phyloP scores from a whole-genome alignment of 2,329 filamentous ascomycete genomes.

The Coniochaeta hoffmannii region DNA sequence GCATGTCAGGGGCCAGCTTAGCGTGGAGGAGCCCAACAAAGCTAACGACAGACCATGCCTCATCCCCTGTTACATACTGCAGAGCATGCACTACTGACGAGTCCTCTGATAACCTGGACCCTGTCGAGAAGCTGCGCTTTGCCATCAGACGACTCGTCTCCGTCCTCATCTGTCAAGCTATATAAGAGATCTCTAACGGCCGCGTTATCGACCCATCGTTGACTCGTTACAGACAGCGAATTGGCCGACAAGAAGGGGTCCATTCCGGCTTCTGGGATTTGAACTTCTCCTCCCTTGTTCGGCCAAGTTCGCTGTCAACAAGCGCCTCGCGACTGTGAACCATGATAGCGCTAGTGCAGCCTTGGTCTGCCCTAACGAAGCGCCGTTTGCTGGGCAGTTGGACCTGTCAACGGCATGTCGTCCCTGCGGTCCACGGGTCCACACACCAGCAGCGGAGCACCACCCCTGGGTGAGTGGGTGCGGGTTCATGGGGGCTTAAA shows the following conservation, averaged over 20 bases:
- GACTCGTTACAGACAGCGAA: not conserved
- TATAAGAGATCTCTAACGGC: not conserved
- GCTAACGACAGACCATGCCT: not conserved
- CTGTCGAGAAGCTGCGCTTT: not conserved
- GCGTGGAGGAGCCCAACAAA: not conserved
- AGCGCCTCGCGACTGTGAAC: not conserved
- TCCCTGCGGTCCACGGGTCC: not conserved
- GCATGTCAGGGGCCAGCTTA: slow-evolving; percentile 3
- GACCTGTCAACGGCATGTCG: not conserved
- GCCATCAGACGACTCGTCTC: not conserved
- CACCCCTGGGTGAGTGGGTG: not conserved
- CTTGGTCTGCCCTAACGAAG: not conserved
- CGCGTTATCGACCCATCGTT: not conserved
- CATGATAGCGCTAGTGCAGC: not conserved
- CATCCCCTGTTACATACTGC: not conserved
- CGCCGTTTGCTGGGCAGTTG: not conserved
- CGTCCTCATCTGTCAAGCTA: not conserved
- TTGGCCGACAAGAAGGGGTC: not conserved
- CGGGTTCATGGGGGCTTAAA: not conserved
- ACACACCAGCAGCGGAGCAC: no score
- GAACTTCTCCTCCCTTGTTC: not conserved
- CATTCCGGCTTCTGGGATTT: not conserved
- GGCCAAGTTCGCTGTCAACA: not conserved
- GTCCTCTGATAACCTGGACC: not conserved
- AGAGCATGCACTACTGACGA: not conserved